Percentiles rank a stretch among this genome's conserved stretches.
These are phyloP conservation scores for Lanmaoa rubissima DNA, from an alignment of 768 basidiomycete genomes.

Conservation along the genomic window DNA sequence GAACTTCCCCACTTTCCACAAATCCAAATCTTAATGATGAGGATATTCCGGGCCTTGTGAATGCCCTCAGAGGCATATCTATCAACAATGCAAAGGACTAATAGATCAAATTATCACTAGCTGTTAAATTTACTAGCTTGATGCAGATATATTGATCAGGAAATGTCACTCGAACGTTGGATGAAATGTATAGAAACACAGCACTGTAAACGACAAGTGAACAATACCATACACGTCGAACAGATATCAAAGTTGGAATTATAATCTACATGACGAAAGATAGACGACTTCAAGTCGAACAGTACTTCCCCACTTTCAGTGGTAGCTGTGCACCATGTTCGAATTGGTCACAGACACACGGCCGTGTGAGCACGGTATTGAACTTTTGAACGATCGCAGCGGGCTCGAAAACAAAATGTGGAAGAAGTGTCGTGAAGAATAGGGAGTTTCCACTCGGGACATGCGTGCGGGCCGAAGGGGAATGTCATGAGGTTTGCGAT, in stretches of 20 bases:
- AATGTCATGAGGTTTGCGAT: too few relatives aligned
- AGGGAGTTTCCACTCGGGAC: too few relatives aligned
- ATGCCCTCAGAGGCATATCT: slow-evolving; percentile 10
- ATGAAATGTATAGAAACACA: not conserved
- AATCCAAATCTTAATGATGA: not conserved
- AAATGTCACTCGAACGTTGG: not conserved
- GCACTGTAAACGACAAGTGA: not conserved
- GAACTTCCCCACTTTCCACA: not conserved
- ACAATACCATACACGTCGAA: not conserved
- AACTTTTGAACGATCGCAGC: not conserved
- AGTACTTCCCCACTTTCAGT: not conserved
- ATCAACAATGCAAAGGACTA: slow-evolving; percentile 1
- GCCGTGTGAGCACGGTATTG: not conserved
- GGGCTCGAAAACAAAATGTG: not conserved
- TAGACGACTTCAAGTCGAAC: not conserved
- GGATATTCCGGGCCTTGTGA: slow-evolving; percentile 9
- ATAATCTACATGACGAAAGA: not conserved
- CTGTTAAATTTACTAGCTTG: not conserved
- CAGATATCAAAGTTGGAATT: not conserved
- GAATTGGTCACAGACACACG: too few relatives aligned
- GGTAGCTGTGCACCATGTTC: not conserved
- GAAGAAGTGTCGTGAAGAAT: not conserved
- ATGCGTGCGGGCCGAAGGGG: too few relatives aligned
- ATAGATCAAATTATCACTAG: not conserved
- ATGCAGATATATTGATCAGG: not conserved